A percentile compares a stretch with the other conserved stretches of the same genome.
Conservation (phyloP, 1,284 basidiomycete species). For the Naganishia liquefaciens region DNA sequence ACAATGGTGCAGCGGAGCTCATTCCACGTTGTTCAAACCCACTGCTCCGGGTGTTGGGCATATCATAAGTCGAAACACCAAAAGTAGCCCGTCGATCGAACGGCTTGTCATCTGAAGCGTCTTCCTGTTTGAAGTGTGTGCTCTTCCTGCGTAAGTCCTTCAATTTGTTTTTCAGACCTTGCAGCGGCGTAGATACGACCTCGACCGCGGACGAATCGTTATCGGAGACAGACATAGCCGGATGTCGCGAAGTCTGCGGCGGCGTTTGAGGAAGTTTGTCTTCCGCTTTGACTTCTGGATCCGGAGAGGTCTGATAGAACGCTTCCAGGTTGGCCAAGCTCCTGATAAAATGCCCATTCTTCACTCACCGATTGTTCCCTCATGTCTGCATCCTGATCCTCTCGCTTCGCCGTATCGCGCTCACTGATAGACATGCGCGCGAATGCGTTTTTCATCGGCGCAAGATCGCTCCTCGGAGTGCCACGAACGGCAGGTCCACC, state of each 20-base stretch:
- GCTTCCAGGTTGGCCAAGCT: neutral
- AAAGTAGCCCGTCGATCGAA: slow-evolving; percentile 21
- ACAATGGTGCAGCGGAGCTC: slow-evolving; percentile 13
- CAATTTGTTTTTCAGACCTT: slow-evolving; percentile 23
- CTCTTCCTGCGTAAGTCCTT: slow-evolving; percentile 19
- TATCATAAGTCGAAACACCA: slow-evolving; percentile 1
- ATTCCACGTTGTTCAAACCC: slow-evolving; percentile 9
- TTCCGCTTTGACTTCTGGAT: neutral
- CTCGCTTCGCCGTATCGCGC: slow-evolving; percentile 2
- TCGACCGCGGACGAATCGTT: neutral
- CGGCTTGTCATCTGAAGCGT: slow-evolving; percentile 14
- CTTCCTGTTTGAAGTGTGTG: slow-evolving; percentile 13
- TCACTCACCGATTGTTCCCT: slow-evolving; percentile 4
- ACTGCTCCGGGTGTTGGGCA: neutral
- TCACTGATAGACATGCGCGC: slow-evolving; percentile 20
- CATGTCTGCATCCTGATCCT: neutral
- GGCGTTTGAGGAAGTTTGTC: neutral
- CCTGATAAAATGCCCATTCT: neutral
- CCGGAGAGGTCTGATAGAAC: neutral
- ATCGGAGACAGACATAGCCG: slow-evolving; percentile 19
- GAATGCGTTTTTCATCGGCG: slow-evolving; percentile 16
- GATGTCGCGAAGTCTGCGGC: slow-evolving; percentile 10
- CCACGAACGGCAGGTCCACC: slow-evolving; percentile 23
- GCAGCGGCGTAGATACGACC: slow-evolving; percentile 13
- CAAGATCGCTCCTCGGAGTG: slow-evolving; percentile 19